phyloP scores from a whole-genome alignment of 2,329 filamentous ascomycete species.

The Diaporthe citri region DNA sequence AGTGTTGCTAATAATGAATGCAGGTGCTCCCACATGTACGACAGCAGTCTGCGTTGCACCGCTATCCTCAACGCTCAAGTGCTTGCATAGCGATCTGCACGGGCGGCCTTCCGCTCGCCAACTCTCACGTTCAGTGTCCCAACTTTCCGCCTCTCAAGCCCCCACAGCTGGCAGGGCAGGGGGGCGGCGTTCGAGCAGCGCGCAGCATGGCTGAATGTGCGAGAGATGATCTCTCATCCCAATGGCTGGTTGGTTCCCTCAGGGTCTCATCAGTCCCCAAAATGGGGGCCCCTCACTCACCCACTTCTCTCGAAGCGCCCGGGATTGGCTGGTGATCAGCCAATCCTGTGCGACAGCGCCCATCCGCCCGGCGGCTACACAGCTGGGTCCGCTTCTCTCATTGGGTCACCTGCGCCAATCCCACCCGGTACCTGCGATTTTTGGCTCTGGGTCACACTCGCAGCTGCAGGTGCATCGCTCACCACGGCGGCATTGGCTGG shows the following conservation, averaged over 20 bases:
- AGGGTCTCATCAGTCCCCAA: slow-evolving; percentile 2
- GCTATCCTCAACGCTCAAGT: background rate
- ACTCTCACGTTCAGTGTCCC: slow-evolving; percentile 3
- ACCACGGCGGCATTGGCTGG: slow-evolving; percentile 33
- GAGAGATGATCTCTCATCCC: background rate
- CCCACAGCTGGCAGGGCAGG: background rate
- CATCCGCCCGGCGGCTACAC: slow-evolving; percentile 46
- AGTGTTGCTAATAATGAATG: background rate
- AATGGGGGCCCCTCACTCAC: slow-evolving; percentile 1
- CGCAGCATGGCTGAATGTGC: slow-evolving; percentile 1
- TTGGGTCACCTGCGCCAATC: slow-evolving; percentile 45
- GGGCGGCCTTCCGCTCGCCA: background rate
- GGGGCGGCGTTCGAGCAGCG: background rate
- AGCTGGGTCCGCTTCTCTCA: slow-evolving; percentile 40
- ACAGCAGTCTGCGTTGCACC: background rate
- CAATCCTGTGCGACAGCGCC: slow-evolving; percentile 42
- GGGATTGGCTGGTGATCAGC: slow-evolving; percentile 37
- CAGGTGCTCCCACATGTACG: background rate
- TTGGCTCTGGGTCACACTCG: slow-evolving; percentile 35
- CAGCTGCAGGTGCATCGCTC: slow-evolving; percentile 36
- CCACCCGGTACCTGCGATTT: slow-evolving; percentile 30
- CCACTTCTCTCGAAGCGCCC: slow-evolving; percentile 19
- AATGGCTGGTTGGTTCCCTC: slow-evolving; percentile 19
- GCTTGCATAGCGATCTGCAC: slow-evolving; percentile 15
- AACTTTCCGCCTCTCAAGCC: background rate